Conservation (phyloP, 352 stramenopile genomes). For the Phytophthora europaea region DNA sequence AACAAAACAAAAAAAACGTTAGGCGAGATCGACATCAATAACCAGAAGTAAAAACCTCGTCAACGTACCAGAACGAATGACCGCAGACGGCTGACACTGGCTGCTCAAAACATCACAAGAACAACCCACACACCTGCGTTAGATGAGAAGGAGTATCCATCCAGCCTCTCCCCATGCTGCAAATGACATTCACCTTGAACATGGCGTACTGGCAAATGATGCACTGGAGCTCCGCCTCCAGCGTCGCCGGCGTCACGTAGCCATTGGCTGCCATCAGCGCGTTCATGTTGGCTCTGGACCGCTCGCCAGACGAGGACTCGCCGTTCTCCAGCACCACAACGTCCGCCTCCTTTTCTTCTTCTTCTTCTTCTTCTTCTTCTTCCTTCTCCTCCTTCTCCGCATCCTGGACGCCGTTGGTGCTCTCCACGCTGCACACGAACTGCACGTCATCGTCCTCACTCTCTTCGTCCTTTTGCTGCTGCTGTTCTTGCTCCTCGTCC, state of each 20-base stretch:
- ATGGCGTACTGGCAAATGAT: constrained; percentile 65
- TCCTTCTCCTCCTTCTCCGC: constrained; percentile 10
- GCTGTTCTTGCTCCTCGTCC: constrained; percentile 10
- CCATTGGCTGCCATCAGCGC: constrained; percentile 29
- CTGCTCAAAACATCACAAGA: constrained; percentile 27
- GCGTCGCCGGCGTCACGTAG: constrained; percentile 22
- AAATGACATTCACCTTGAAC: constrained; percentile 49
- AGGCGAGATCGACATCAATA: background rate
- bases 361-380: background rate
- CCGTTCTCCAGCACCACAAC: constrained; percentile 17
- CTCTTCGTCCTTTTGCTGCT: constrained; percentile 11
- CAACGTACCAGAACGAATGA: constrained; percentile 62
- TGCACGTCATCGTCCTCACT: constrained; percentile 38
- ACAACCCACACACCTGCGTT: background rate
- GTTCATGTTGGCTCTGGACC: constrained; percentile 30
- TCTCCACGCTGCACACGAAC: constrained; percentile 30
- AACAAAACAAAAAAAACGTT: constrained; percentile 4
- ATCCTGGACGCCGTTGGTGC: background rate
- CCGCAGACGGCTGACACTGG: constrained; percentile 55
- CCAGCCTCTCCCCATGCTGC: background rate
- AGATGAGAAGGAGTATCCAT: too few species aligned
- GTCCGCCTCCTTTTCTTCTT: background rate
- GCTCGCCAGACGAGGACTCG: background rate
- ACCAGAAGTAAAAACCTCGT: background rate
- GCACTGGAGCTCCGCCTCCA: constrained; percentile 60